A percentile compares a stretch with the other conserved stretches of the same genome.
phyloP scores from a whole-genome alignment of 2,329 filamentous ascomycete genomes.

The Paracoccidioides lutzii region DNA sequence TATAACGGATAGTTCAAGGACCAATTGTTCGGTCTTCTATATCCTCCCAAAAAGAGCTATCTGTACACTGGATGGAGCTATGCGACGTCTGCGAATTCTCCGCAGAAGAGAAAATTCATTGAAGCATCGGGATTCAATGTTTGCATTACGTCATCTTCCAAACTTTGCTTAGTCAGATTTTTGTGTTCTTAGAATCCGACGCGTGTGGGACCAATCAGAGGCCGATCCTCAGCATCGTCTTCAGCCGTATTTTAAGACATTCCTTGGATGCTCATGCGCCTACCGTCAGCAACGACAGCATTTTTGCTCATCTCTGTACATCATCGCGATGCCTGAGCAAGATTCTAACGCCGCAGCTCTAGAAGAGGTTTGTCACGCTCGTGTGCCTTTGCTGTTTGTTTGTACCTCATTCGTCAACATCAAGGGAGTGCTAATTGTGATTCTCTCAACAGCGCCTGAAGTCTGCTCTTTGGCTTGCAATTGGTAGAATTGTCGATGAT shows the following conservation, averaged over 20 bases:
- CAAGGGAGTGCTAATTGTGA: not conserved
- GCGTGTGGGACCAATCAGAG: not conserved
- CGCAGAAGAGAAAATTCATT: too few species aligned
- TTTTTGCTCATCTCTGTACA: not conserved
- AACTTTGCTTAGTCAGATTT: conserved; percentile 10
- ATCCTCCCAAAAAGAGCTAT: too few species aligned
- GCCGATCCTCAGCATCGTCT: not conserved
- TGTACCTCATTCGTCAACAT: not conserved
- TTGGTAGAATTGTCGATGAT: conserved; percentile 81
- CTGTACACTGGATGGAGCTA: too few species aligned
- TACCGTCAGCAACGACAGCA: not conserved
- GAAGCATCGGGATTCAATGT: too few species aligned
- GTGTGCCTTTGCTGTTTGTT: not conserved
- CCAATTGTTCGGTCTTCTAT: too few species aligned
- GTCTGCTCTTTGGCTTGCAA: conserved; percentile 68
- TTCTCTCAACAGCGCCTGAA: conserved; percentile 55
- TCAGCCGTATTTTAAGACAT: too few species aligned
- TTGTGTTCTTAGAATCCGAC: not conserved
- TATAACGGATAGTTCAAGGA: too few species aligned
- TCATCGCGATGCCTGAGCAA: conserved; percentile 13
- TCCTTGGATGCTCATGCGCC: too few species aligned
- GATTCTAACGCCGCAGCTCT: conserved; percentile 20
- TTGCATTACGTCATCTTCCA: not conserved
- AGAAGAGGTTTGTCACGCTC: conserved; percentile 20
- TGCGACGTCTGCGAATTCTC: too few species aligned